Evolutionary conservation across 495 filamentous ascomycete species (phyloP), one percentile per base, ranked within the genome.

Genomic region (Penicillium cosmopolitanum): DNA sequence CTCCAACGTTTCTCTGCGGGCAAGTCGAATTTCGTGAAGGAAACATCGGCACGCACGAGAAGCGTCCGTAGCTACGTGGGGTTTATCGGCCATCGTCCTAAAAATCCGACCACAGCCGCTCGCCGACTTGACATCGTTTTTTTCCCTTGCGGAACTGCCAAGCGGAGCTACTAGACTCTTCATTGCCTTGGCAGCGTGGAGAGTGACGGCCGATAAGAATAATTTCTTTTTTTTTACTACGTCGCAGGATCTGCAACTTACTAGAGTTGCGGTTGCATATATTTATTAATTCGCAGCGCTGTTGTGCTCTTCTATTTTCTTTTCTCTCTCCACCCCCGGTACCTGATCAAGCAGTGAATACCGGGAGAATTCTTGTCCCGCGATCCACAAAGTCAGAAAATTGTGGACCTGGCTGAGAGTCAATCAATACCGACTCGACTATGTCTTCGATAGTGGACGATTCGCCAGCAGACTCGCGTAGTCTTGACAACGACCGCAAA

Each of bases 401-500:
- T 9, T 35, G 21, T 8, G 15, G 36, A 38, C 36, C 31, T 21
- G 15, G n/a, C 42, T 33, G 18, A 19, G 53, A 28, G 31, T 36
- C 28, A 19, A 13, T 31, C 16, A 50, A 9, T 3, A 25, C 5
- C 6, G 10, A 9, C 38, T 18, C 13, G 10, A 52, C 1, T 51
- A 68, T 61, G 63, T 10, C 57, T 11, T 60, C 51, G 1, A 16
- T 42, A 4, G 13, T 50, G 12, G 34, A 35, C 7, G 19, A 58
- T 51, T 28, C 21, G 12, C 42, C 56, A n/a, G 44, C 53, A 21
- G 64, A 68, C 31, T 19, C 52, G 13, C 55, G 16, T 11, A 57
- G 60, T 28, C 15, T 61, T 8, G 53, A 69, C 18, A 57, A 55
- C 34, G 57, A 67, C 4, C 52, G 54, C 6, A 77, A 69, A 70